Base-by-base conservation (phyloP, 257 asterid genomes). In the Eucommia ulmoides region DNA sequence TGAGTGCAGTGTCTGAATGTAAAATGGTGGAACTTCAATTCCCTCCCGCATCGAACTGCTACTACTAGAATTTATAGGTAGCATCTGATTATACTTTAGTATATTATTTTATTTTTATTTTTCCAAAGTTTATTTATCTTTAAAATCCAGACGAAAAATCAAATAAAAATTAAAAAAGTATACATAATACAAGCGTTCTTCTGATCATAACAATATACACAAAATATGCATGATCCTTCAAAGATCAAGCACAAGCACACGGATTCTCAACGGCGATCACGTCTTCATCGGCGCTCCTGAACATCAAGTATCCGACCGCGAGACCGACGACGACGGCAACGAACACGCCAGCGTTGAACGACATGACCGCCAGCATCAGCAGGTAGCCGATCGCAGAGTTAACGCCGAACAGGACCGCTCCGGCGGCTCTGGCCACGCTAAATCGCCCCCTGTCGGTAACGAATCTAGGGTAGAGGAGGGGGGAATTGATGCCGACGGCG, bases 331-430 rank as follows among this genome's bases (percentile, higher is more conserved):
- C 83, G 44, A 78, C 73, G 11, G 93, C 93, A 14, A 78, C 24
- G 35, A 87, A 75, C 5, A 87, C 94, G 20, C 97, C 97, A 38
- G 65, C 94, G 65, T 87, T 87, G 57, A 78, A 87, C 3, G 97
- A 83, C 97, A 87, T 87, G 44, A 87, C 52, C 47, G 94, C 93
- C 47, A 87, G 69, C 97, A 87, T 87, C 84, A 83, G 45, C 7
- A 80, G 45, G 33, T 87, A 87, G 1, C 97, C 97, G 62, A 87
- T 78, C 49, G 85, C 94, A 0, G 97, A 73, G 58, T 83, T 81
- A 17, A 87, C 35, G 25, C 81, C 87, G 47, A 86, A 86, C 33
- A 81, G 19, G 53, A 70, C 19, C 42, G 93, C 78, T 49, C 75
- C 93, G 0, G 72, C 68, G 24, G 69, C 35, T 25, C 69, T 78